Base-by-base conservation (phyloP, 257 asterid species). In the Datura wrightii region DNA sequence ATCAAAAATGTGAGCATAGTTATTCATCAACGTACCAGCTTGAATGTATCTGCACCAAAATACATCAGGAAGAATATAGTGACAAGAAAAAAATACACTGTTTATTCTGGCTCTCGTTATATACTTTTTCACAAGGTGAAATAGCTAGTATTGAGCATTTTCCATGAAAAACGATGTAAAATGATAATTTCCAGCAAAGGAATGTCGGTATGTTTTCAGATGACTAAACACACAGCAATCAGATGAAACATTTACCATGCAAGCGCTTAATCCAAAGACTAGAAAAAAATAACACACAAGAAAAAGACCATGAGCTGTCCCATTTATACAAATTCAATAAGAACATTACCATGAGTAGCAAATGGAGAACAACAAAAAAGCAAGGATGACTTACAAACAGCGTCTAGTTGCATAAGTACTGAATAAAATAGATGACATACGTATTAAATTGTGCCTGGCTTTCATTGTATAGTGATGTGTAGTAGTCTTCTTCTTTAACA, bases 1-100 rank as follows among this genome's bases (percentile, higher is more conserved):
- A 88, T 93, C 98, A 90, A 96, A 92, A 84, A 94, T 96, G 91
- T 96, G 98, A 42, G 99, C 99, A 82, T 94, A 96, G 90, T 94
- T 96, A 87, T 96, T 96, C 94, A 90, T 79, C 87, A 93, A 86
- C 1, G 97, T 96, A 50, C 94, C 97, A 24, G 93, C 94, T 37
- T 90, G 91, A 70, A 66, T 85, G 74, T 93, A 96, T 84, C 98
- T 96, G 97, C 92, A 90, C 46, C 42, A 74, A 74, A 46, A 13
- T 72, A 72, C 11, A 48, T 74, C 41, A 74, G 42, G 3, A 74
- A 46, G 37, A 74, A 31, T 19, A 74, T 50, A 63, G 83, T 55
- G 74, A 79, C 66, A 72, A 66, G 52, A 56, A 34, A 79, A 58
- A 42, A 79, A 79, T 52, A 34, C 34, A 84, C 2, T 2, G 5